Conservation (phyloP, 202 grass and related monocot genomes). For the Zoysia matrella region DNA sequence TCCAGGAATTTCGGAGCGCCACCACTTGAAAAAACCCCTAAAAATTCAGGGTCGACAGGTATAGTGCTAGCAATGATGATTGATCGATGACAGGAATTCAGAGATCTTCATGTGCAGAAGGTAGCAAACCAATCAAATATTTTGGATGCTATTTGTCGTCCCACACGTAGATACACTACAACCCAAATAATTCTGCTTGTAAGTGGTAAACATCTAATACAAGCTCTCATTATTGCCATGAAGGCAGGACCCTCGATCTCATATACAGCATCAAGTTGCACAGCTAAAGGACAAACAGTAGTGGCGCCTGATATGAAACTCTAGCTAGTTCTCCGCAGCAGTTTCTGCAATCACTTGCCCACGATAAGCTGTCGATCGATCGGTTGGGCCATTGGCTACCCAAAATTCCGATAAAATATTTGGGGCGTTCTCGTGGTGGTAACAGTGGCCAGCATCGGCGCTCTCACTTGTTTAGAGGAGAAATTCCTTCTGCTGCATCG, state of each 20-base stretch:
- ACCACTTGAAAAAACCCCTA: neutral
- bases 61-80: neutral
- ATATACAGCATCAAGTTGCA: conserved; percentile 30
- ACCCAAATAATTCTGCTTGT: neutral
- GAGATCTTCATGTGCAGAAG: conserved; percentile 24
- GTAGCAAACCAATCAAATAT: conserved; percentile 3
- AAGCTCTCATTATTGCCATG: neutral
- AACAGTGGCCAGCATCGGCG: conserved; percentile 1
- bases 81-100: neutral
- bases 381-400: neutral
- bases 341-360: conserved; percentile 22
- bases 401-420: conserved; percentile 5
- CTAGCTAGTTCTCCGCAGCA: neutral
- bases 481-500: conserved; percentile 7
- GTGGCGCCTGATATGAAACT: conserved; percentile 24
- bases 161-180: neutral
- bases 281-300: conserved; percentile 34
- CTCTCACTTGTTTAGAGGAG: conserved; percentile 15
- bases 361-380: conserved; percentile 21
- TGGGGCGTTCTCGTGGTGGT: conserved; percentile 35
- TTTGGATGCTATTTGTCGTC: neutral
- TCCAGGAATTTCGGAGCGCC: conserved; percentile 27
- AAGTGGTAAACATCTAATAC: neutral
- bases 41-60: neutral
- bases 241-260: neutral